These are phyloP conservation scores for Bipolaris cookei DNA, from an alignment of 2,329 filamentous ascomycete genomes.

Conservation along the genomic window DNA sequence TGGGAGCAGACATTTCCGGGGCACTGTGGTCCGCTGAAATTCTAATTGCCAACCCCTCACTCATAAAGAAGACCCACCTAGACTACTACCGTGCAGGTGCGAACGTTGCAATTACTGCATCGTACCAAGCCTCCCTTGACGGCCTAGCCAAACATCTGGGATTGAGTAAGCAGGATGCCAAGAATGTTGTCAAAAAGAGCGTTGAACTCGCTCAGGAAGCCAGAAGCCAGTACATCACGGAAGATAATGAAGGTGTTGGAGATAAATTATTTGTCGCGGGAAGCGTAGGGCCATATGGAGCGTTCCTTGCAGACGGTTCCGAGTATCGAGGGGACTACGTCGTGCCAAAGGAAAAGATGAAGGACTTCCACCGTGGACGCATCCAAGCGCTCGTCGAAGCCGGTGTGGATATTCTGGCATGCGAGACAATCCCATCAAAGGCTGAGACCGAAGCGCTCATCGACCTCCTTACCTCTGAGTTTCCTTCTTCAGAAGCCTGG, in stretches of 20 bases:
- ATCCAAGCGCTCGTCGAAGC: slow-evolving; percentile 51
- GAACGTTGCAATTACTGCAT: slow-evolving; percentile 56
- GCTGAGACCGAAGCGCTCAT: slow-evolving; percentile 50
- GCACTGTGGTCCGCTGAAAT: slow-evolving; percentile 56
- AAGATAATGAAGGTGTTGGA: slow-evolving; percentile 3
- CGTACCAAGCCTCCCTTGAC: slow-evolving; percentile 55
- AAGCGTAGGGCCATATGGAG: slow-evolving; percentile 57
- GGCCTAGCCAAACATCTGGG: slow-evolving; percentile 51
- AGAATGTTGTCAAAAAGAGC: slow-evolving; percentile 49
- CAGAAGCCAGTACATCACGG: slow-evolving; percentile 38
- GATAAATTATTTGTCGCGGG: slow-evolving; percentile 51
- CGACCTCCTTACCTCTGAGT: slow-evolving; percentile 49
- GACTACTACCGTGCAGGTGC: slow-evolving; percentile 55
- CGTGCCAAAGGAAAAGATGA: slow-evolving; percentile 40
- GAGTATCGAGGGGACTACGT: slow-evolving; percentile 56
- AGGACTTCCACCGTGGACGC: slow-evolving; percentile 53
- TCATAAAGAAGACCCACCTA: slow-evolving; percentile 53
- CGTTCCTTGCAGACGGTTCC: slow-evolving; percentile 55
- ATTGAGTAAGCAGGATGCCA: slow-evolving; percentile 42
- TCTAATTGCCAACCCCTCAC: slow-evolving; percentile 48
- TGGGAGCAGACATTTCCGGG: slow-evolving; percentile 53
- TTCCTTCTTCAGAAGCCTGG: slow-evolving; percentile 48
- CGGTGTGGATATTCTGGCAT: slow-evolving; percentile 53
- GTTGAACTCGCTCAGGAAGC: slow-evolving; percentile 52
- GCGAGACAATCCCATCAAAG: slow-evolving; percentile 55